A percentile compares a stretch with the other conserved stretches of the same genome.
phyloP scores from a whole-genome alignment of 2,329 filamentous ascomycete genomes.

The Colletotrichum orchidophilum region DNA sequence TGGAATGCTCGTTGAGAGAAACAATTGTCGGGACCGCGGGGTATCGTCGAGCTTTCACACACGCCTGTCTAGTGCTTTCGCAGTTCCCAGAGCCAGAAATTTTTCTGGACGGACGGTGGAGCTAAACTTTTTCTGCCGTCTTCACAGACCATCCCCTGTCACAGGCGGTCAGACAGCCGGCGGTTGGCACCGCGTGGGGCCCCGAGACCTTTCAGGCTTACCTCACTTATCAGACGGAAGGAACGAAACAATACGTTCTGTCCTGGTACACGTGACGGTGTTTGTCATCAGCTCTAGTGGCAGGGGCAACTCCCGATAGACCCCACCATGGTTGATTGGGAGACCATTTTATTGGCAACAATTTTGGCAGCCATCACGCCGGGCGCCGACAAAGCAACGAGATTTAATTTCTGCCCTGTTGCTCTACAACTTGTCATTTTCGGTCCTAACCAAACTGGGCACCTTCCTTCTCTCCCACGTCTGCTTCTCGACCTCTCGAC shows the following conservation, averaged over 20 bases:
- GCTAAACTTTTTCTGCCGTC: constrained; percentile 34
- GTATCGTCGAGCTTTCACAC: constrained; percentile 21
- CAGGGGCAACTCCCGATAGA: constrained; percentile 14
- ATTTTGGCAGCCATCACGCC: constrained; percentile 35
- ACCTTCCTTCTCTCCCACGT: constrained; percentile 14
- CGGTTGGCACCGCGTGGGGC: not conserved
- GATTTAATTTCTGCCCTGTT: constrained; percentile 38
- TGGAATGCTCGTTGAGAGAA: constrained; percentile 1
- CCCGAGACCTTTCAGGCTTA: not conserved
- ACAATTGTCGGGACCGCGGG: constrained; percentile 12
- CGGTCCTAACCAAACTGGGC: constrained; percentile 23
- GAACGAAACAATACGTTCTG: not conserved
- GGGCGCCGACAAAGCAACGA: constrained; percentile 37
- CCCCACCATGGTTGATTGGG: constrained; percentile 52
- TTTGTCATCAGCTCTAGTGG: not conserved
- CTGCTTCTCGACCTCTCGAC: constrained; percentile 13
- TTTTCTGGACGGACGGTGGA: constrained; percentile 30
- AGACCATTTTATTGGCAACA: constrained; percentile 41
- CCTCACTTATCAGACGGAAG: not conserved
- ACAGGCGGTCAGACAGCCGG: not conserved
- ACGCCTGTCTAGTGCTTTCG: not conserved
- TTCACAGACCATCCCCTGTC: not conserved
- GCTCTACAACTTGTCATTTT: constrained; percentile 21
- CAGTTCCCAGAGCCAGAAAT: constrained; percentile 32
- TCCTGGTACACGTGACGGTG: not conserved